Evolutionary conservation across 2,329 filamentous ascomycete genomes (phyloP).

Genomic region (Fusarium cicatricum): DNA sequence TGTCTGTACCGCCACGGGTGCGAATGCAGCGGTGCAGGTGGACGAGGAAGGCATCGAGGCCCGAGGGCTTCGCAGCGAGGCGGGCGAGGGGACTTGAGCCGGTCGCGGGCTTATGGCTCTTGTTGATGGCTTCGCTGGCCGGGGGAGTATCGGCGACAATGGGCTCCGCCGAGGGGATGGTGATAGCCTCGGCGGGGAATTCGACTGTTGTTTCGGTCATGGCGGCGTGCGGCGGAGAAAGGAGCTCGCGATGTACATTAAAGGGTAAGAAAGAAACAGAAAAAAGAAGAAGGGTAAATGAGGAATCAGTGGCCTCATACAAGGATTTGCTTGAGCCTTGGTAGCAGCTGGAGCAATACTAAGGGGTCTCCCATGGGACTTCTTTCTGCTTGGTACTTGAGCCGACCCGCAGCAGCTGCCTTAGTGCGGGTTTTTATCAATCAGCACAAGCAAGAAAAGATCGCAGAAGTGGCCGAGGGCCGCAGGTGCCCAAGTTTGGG

Average conservation of each 20-base stretch:
- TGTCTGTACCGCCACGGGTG: too few species aligned
- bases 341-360: neutral
- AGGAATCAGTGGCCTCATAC: neutral
- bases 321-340: neutral
- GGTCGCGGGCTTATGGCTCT: conserved; percentile 7
- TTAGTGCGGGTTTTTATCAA: conserved; percentile 16
- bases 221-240: conserved; percentile 17
- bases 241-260: conserved; percentile 34
- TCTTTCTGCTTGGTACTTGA: too few species aligned
- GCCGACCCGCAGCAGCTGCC: conserved; percentile 16
- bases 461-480: conserved; percentile 41
- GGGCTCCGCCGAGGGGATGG: conserved; percentile 35
- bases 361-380: neutral
- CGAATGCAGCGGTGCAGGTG: conserved; percentile 70
- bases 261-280: neutral
- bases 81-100: conserved; percentile 15
- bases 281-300: neutral
- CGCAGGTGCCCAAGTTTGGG: conserved; percentile 7
- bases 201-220: conserved; percentile 41
- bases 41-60: conserved; percentile 61
- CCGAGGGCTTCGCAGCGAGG: conserved; percentile 32
- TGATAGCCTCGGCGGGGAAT: conserved; percentile 39
- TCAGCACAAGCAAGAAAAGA: conserved; percentile 16
- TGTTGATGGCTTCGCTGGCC: conserved; percentile 19
- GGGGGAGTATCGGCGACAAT: conserved; percentile 30